Percentiles rank a stretch among this genome's conserved stretches.
Evolutionary conservation across 2,329 filamentous ascomycete species (phyloP).

Genomic region (Pyricularia grisea): DNA sequence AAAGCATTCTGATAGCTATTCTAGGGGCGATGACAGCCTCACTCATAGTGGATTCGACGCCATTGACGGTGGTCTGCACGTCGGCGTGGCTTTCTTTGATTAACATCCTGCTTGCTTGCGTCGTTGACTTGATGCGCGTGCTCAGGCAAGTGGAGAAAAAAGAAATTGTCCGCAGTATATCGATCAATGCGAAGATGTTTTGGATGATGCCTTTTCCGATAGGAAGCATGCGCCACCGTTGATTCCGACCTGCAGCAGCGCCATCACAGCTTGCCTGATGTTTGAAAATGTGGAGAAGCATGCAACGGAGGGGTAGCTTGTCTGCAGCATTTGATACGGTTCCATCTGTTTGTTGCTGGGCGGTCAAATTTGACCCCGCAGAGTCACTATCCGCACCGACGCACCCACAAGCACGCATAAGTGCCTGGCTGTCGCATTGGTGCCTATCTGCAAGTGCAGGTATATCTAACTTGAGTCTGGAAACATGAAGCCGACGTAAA

Average conservation of each 20-base stretch:
- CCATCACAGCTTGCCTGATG: background rate
- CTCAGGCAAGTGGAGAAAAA: background rate
- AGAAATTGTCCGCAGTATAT: background rate
- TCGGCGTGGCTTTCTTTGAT: conserved; percentile 44
- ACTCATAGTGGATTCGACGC: conserved; percentile 47
- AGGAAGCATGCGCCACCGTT: background rate
- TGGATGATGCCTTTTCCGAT: background rate
- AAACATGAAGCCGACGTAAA: background rate
- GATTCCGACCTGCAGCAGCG: background rate
- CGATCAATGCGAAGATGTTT: background rate
- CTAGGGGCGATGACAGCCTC: conserved; percentile 3
- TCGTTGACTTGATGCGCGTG: background rate
- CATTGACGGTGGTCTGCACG: conserved; percentile 39
- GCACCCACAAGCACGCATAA: background rate
- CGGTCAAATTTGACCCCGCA: background rate
- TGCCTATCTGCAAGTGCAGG: too few relatives aligned
- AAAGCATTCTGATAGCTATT: background rate
- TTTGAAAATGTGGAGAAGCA: background rate
- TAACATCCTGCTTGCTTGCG: conserved; percentile 29
- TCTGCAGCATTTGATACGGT: background rate
- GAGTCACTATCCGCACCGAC: background rate
- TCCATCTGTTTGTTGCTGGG: background rate
- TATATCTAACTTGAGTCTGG: too few relatives aligned
- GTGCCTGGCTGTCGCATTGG: background rate
- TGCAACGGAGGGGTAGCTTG: background rate